Evolutionary conservation across 495 filamentous ascomycete species (phyloP), one percentile per base, ranked within the genome.

Genomic region (Oleoguttula mirabilis): DNA sequence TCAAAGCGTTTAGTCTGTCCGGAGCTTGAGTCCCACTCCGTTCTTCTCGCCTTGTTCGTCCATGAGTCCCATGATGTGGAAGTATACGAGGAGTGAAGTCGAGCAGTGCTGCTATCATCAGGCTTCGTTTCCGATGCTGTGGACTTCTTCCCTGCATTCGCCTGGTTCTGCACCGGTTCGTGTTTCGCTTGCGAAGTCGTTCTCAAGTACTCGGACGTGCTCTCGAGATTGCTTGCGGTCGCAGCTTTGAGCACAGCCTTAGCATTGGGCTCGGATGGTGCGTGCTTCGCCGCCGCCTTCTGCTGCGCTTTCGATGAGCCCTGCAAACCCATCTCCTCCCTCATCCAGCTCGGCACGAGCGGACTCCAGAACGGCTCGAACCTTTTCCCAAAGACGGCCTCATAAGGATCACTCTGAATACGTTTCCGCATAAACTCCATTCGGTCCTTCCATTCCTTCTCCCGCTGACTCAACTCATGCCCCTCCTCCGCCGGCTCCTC

Each of bases 351-450:
- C 30, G 50, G 50, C 21, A 53, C 46, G 16, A 48, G 23, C 14
- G 50, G 50, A 28, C 32, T 31, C 51, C 51, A 54, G 43, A 54
- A 54, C n/a, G 37, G 47, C 25, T 50, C 47, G 32, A 54, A 54
- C 6, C 51, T 1, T 20, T 43, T 47, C 4, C 51, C 51, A 21
- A 54, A 54, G 11, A 54, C 19, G 1, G 51, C 51, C 23, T 51
- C 48, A 21, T 50, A 54, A 12, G 51, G 51, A 44, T 54, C 47
- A n/a, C 30, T 38, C 11, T 54, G 37, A 17, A 54, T 35, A 10
- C 39, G 36, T 20, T 54, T 47, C 25, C 54, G 32, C 51, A 56
- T 51, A 14, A 10, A 14, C 46, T 45, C 54, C 51, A 48, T 43
- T 41, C 36, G 27, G 25, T 42, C 42, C 46, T 48, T 51, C 54